Conservation (phyloP, 805 yeast species). For the Jamesozyma piceae region DNA sequence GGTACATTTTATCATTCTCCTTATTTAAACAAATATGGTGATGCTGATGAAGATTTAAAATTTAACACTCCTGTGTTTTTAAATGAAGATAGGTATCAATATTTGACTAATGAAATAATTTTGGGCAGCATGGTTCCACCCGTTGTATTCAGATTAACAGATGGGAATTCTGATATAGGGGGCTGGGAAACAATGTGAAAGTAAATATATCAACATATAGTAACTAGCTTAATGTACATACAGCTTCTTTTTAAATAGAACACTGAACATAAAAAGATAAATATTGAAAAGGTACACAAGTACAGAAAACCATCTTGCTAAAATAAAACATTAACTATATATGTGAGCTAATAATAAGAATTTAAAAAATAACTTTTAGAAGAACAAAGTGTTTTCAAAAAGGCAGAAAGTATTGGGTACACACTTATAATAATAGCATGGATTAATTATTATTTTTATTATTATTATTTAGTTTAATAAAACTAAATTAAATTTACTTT, state of each 20-base stretch:
- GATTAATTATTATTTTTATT: background rate
- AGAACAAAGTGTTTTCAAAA: too few species aligned
- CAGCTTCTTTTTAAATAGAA: too few species aligned
- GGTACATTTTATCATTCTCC: slow-evolving; percentile 86
- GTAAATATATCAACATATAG: background rate
- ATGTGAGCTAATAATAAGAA: too few species aligned
- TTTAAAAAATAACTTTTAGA: too few species aligned
- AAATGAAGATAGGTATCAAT: slow-evolving; percentile 51
- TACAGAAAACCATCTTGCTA: background rate
- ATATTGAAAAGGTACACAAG: background rate
- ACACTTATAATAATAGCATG: background rate
- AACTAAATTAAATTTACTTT: slow-evolving; percentile 1
- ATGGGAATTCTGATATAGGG: slow-evolving; percentile 73
- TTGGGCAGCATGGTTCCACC: slow-evolving; percentile 71
- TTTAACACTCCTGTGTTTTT: slow-evolving; percentile 65
- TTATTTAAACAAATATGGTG: slow-evolving; percentile 79
- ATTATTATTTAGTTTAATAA: background rate
- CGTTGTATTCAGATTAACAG: slow-evolving; percentile 68
- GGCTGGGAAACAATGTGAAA: slow-evolving; percentile 70
- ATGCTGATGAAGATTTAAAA: slow-evolving; percentile 62
- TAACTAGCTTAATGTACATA: too few species aligned
- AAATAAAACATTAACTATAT: too few species aligned
- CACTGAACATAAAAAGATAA: too few species aligned
- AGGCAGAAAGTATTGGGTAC: too few species aligned
- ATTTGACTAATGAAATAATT: slow-evolving; percentile 61